These are phyloP conservation scores for Veloboletus limbatus DNA, from an alignment of 1,284 basidiomycete genomes.

Conservation along the genomic window DNA sequence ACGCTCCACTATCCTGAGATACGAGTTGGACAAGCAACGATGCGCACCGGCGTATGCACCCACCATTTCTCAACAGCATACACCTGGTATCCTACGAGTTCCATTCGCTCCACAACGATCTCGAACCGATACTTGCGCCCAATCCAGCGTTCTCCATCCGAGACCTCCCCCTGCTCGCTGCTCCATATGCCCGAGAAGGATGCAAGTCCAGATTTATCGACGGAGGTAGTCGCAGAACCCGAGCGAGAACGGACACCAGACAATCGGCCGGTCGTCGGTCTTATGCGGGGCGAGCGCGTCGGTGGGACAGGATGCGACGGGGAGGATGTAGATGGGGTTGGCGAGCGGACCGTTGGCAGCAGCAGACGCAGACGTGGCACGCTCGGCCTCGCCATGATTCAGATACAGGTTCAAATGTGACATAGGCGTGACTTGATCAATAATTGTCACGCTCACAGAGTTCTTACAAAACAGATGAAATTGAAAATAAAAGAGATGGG, in stretches of 20 bases:
- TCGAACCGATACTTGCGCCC: constrained; percentile 41
- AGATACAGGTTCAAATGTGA: constrained; percentile 17
- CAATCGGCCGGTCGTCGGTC: constrained; percentile 23
- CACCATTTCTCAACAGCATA: constrained; percentile 84
- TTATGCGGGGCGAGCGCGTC: constrained; percentile 28
- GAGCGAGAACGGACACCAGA: constrained; percentile 34
- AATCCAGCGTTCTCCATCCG: constrained; percentile 39
- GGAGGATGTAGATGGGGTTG: constrained; percentile 3
- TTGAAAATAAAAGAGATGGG: neutral
- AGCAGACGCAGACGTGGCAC: constrained; percentile 28
- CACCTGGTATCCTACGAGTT: constrained; percentile 64
- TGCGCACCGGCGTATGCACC: constrained; percentile 13
- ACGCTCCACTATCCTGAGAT: constrained; percentile 62
- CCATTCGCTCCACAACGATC: constrained; percentile 43
- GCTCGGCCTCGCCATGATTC: neutral
- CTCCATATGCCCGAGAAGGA: constrained; percentile 5
- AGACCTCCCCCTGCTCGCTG: constrained; percentile 15
- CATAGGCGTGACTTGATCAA: constrained; percentile 14
- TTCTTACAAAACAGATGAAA: neutral
- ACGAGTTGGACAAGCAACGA: constrained; percentile 8
- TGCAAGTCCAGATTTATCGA: constrained; percentile 15
- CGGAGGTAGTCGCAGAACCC: constrained; percentile 26
- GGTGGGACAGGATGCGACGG: constrained; percentile 9
- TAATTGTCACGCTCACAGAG: constrained; percentile 7
- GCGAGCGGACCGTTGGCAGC: constrained; percentile 33